Conservation (phyloP, 2,329 filamentous ascomycete species). For the Trichoderma brevicompactum region DNA sequence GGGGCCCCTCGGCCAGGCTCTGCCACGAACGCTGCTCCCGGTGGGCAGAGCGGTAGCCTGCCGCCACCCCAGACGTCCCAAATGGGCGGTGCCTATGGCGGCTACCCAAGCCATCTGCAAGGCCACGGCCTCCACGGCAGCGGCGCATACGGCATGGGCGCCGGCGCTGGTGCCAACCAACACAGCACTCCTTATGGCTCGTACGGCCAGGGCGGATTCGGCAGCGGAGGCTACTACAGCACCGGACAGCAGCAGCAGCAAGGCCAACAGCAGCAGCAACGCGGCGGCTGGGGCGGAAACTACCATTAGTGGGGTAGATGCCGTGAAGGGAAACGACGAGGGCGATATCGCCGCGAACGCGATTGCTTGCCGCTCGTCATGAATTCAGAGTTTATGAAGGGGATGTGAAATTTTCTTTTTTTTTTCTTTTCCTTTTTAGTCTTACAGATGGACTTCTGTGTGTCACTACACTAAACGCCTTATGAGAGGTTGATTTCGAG, state of each 20-base stretch:
- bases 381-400: slow-evolving; percentile 9
- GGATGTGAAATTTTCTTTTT: slow-evolving; percentile 4
- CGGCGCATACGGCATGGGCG: slow-evolving; percentile 60
- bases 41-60: slow-evolving; percentile 54
- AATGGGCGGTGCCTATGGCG: slow-evolving; percentile 57
- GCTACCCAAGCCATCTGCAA: slow-evolving; percentile 60
- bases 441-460: slow-evolving; percentile 30
- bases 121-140: slow-evolving; percentile 59
- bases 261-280: slow-evolving; percentile 42
- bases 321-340: slow-evolving; percentile 37
- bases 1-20: slow-evolving; percentile 62
- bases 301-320: slow-evolving; percentile 54
- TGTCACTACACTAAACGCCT: slow-evolving; percentile 27
- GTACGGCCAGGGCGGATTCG: slow-evolving; percentile 56
- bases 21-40: slow-evolving; percentile 57
- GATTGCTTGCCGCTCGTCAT: slow-evolving; percentile 11
- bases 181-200: slow-evolving; percentile 59
- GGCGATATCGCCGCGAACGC: slow-evolving; percentile 25
- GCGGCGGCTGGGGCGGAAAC: slow-evolving; percentile 64
- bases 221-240: slow-evolving; percentile 54
- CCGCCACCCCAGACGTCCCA: slow-evolving; percentile 61
- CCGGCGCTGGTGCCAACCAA: slow-evolving; percentile 55
- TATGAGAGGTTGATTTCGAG: slow-evolving; percentile 33
- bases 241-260: slow-evolving; percentile 44
- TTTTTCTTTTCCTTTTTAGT: slow-evolving; percentile 3